Percentiles rank a stretch among this genome's conserved stretches.
phyloP scores from a whole-genome alignment of 2,329 filamentous ascomycete species.

The Periconia sp. region DNA sequence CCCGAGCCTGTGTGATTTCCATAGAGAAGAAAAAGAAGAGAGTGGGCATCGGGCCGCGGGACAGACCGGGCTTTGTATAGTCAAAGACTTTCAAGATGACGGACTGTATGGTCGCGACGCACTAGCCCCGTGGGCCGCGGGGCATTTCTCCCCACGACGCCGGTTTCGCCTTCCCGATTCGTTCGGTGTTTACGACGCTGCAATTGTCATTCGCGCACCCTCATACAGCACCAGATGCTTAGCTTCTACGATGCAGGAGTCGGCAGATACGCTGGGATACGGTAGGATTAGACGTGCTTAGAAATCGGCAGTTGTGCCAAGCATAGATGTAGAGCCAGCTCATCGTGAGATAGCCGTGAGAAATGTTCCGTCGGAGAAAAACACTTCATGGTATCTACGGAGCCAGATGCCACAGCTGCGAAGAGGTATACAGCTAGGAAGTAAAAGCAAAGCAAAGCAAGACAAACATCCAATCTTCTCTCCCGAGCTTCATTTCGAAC shows the following conservation, averaged over 20 bases:
- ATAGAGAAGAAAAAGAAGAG: conserved; percentile 8
- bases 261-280: no score
- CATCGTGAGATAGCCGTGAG: no score
- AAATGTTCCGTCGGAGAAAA: no score
- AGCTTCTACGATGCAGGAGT: no score
- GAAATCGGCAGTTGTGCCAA: no score
- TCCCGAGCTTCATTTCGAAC: no score
- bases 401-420: no score
- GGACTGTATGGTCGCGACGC: conserved; percentile 33
- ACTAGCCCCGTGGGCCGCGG: conserved; percentile 19
- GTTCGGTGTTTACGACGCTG: conserved; percentile 20
- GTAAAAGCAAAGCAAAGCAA: conserved; percentile 1
- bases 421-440: conserved; percentile 4
- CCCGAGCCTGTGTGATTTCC: no score
- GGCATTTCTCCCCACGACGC: conserved; percentile 6
- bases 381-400: not conserved
- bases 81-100: conserved; percentile 38
- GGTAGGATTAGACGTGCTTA: no score
- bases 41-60: conserved; percentile 10
- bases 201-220: conserved; percentile 7
- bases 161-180: conserved; percentile 30
- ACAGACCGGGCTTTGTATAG: conserved; percentile 27
- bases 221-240: no score
- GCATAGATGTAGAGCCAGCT: no score
- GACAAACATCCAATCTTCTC: no score